Evolutionary conservation across 2,329 filamentous ascomycete species (phyloP), one percentile per base, ranked within the genome.

Genomic region (Fusarium palustre): DNA sequence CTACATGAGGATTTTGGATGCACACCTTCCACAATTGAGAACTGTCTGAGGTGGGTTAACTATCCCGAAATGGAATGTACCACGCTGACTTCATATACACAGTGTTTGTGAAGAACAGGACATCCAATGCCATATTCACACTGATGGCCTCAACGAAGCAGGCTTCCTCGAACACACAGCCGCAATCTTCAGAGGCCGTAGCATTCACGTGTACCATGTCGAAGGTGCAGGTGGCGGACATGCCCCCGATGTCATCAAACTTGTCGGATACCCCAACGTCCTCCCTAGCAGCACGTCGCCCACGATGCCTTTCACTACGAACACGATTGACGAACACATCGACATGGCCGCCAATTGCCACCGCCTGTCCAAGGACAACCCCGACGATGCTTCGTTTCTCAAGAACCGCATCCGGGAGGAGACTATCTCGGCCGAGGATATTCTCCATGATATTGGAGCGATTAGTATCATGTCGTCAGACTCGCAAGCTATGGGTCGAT

Each of bases 51-150:
- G 36, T 38, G 11, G 20, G 36, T 38, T 38, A 20, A 1, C 6
- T 3, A 0, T 38, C 6, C 3, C n/a, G 12, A 20, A 3, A 38
- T 13, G 2, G 11, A 38, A 38, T 13, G 0, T 20, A 38, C 2
- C n/a, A 20, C 7, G n/a, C 18, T 38, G 10, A 38, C 6, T 18
- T 1, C 0, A 2, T 13, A 0, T 7, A 11, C 12, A 12, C 18
- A 38, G 36, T 38, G 36, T 38, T 6, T 38, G 36, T 5, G 36
- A 38, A 38, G 36, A 38, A 7, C 36, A 38, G 6, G 36, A 38
- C 6, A 38, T 38, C 11, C 36, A 38, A 38, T 38, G 36, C n/a
- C 36, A 38, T 20, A 38, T 38, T n/a, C 36, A 38, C 0, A 38
- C 36, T 0, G 36, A 38, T 20, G 36, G 36, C 0, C 36, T 38